Conservation (phyloP, 768 basidiomycete genomes). For the Fistulinella prunicolor region DNA sequence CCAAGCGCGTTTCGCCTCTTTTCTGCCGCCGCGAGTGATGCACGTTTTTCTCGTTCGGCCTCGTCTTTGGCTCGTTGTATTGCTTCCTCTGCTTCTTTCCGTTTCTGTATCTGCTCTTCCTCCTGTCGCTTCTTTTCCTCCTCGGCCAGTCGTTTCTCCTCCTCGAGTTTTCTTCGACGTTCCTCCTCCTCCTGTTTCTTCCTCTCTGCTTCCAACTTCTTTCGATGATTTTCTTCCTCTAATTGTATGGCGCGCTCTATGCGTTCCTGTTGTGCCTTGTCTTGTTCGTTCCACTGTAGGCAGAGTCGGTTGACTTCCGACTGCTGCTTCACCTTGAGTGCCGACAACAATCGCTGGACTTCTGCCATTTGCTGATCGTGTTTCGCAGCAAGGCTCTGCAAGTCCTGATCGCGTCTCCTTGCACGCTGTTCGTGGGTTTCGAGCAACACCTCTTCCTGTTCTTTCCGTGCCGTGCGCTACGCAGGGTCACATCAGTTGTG, state of each 20-base stretch:
- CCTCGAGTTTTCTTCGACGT: constrained; percentile 45
- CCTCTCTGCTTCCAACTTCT: constrained; percentile 54
- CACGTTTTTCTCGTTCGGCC: constrained; percentile 34
- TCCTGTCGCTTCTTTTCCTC: constrained; percentile 41
- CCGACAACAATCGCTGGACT: constrained; percentile 45
- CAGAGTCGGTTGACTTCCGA: constrained; percentile 44
- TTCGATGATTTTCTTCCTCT: constrained; percentile 59
- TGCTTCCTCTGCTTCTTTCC: constrained; percentile 32
- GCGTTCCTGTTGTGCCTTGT: constrained; percentile 47
- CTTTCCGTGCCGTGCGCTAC: constrained; percentile 41
- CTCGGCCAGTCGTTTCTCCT: constrained; percentile 42
- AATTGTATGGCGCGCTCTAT: constrained; percentile 60
- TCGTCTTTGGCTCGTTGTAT: constrained; percentile 33
- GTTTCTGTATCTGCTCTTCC: constrained; percentile 40
- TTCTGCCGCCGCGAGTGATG: constrained; percentile 37
- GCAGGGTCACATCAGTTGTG: neutral
- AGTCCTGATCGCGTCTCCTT: constrained; percentile 8
- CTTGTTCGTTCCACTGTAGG: constrained; percentile 44
- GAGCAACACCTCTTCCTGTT: constrained; percentile 20
- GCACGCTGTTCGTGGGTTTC: constrained; percentile 17
- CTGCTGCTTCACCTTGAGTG: constrained; percentile 43
- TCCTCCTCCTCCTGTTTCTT: constrained; percentile 49
- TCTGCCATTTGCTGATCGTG: constrained; percentile 53
- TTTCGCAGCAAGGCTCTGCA: constrained; percentile 35
- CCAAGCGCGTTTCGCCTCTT: constrained; percentile 45